Percentiles rank a stretch among this genome's conserved stretches.
These are phyloP conservation scores for Leccinum imitatum DNA, from an alignment of 768 basidiomycete species.

Conservation along the genomic window DNA sequence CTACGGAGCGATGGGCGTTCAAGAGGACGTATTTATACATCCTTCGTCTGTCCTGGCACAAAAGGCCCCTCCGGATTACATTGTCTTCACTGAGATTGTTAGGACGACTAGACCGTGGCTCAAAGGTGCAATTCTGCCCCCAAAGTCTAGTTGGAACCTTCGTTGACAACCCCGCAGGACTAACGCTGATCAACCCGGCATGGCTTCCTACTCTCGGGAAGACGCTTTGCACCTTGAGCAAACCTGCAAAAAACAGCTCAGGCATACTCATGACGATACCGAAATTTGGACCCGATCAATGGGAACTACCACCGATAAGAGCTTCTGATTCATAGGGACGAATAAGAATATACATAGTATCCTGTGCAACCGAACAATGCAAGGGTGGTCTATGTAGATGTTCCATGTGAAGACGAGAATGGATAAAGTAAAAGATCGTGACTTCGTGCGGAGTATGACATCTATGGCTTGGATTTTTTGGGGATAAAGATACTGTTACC, in stretches of 20 bases:
- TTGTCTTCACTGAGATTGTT: conserved; percentile 82
- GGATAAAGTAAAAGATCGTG: conserved; percentile 1
- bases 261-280: conserved; percentile 78
- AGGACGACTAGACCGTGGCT: conserved; percentile 74
- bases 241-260: conserved; percentile 67
- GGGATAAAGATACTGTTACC: conserved; percentile 56
- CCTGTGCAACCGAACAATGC: conserved; percentile 9
- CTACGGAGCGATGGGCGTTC: conserved; percentile 76
- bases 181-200: conserved; percentile 82
- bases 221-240: conserved; percentile 85
- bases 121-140: conserved; percentile 54
- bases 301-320: conserved; percentile 75
- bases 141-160: background rate
- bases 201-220: conserved; percentile 86
- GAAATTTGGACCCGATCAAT: conserved; percentile 79
- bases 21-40: conserved; percentile 90
- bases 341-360: conserved; percentile 25
- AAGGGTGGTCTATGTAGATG: conserved; percentile 11
- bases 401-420: background rate
- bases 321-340: conserved; percentile 14
- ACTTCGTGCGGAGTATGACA: conserved; percentile 1
- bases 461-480: conserved; percentile 44
- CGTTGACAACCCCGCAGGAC: conserved; percentile 41
- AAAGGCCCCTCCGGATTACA: conserved; percentile 75
- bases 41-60: conserved; percentile 80